Conservation (phyloP, 768 basidiomycete species). For the Gloeopeniophorella convolvens region DNA sequence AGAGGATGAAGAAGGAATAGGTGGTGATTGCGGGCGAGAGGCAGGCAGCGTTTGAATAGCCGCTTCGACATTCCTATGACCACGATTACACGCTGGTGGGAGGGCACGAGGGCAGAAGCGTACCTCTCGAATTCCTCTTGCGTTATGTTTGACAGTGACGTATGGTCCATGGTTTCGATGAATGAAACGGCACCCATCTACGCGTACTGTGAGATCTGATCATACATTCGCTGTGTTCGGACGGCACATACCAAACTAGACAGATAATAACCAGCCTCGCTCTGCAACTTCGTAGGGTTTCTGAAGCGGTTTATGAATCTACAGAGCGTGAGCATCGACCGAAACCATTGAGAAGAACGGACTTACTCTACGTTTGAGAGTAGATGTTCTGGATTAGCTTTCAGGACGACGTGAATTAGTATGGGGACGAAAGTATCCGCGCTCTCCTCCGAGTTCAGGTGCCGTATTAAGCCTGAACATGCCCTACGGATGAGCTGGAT, state of each 20-base stretch:
- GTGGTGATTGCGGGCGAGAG: conserved; percentile 30
- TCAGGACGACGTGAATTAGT: conserved; percentile 88
- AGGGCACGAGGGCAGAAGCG: conserved; percentile 12
- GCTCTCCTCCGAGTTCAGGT: conserved; percentile 75
- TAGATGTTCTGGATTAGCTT: conserved; percentile 89
- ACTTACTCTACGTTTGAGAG: conserved; percentile 92
- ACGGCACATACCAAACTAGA: conserved; percentile 72
- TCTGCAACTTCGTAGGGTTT: conserved; percentile 81
- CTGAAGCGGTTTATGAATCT: conserved; percentile 97
- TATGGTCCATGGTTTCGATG: conserved; percentile 97
- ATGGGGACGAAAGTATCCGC: conserved; percentile 95
- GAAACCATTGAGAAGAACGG: not conserved
- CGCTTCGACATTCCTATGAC: conserved; percentile 47
- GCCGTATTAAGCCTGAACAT: conserved; percentile 82
- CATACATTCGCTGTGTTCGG: not conserved
- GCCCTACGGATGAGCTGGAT: no score
- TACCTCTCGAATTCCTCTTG: conserved; percentile 89
- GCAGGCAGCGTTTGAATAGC: conserved; percentile 46
- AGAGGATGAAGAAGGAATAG: conserved; percentile 25
- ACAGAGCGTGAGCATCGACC: not conserved
- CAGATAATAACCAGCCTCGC: conserved; percentile 95
- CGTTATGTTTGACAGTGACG: conserved; percentile 87
- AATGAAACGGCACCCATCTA: conserved; percentile 97
- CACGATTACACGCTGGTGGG: not conserved
- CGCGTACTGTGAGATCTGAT: not conserved